Evolutionary conservation across 257 asterid genomes (phyloP).

Genomic region (Nicotiana attenuata): DNA sequence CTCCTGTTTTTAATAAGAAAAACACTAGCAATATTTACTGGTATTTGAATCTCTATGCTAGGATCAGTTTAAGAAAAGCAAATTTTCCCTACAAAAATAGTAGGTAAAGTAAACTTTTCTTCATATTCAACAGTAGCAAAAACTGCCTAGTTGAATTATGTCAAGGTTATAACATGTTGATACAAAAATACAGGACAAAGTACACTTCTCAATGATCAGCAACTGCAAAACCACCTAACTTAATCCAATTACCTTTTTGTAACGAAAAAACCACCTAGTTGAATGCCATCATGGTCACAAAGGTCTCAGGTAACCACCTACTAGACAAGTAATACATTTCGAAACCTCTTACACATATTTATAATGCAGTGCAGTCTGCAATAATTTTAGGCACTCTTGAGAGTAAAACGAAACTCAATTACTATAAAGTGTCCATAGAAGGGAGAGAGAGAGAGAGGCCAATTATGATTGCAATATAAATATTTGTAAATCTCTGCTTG

Average conservation of each 20-base stretch:
- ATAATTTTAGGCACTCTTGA: no score
- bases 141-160: no score
- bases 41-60: neutral
- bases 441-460: no score
- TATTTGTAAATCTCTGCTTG: no score
- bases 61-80: neutral
- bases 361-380: no score
- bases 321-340: neutral
- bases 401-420: no score
- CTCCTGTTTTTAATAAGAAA: constrained; percentile 4
- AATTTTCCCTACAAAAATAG: neutral
- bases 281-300: no score
- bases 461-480: no score
- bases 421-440: no score
- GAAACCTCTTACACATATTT: neutral
- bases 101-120: neutral
- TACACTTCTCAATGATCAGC: neutral
- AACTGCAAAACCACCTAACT: no score
- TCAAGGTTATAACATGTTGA: no score
- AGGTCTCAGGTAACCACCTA: neutral
- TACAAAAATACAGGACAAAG: neutral
- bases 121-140: neutral
- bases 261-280: neutral
- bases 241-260: no score
- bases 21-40: neutral